These are phyloP conservation scores for Trypanosoma lewisi DNA, from an alignment of 208 protist genomes.

Conservation along the genomic window DNA sequence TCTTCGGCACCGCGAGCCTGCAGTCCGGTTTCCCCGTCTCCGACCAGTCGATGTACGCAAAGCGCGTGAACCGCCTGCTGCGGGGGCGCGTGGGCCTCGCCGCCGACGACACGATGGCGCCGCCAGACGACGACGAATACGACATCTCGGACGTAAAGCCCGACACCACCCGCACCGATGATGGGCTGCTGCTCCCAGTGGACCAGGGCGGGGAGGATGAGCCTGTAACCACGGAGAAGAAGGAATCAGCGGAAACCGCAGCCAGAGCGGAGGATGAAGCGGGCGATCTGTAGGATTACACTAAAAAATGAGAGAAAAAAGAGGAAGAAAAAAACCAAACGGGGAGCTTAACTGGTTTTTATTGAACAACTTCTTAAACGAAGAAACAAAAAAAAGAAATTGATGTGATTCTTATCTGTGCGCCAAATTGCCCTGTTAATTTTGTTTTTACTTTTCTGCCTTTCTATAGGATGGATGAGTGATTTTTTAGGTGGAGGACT, in stretches of 20 bases:
- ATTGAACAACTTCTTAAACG: background rate
- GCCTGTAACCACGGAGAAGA: background rate
- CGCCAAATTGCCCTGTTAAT: too few relatives aligned
- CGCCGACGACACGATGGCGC: constrained; percentile 60
- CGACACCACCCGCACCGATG: constrained; percentile 20
- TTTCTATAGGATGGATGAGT: too few relatives aligned
- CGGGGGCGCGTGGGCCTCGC: constrained; percentile 79
- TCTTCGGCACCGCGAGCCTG: constrained; percentile 96
- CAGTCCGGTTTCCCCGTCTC: constrained; percentile 92
- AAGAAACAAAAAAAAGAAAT: too few relatives aligned
- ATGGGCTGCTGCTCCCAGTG: constrained; percentile 28
- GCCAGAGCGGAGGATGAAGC: constrained; percentile 2
- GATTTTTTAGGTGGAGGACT: background rate
- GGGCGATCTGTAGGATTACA: constrained; percentile 16
- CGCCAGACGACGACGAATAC: constrained; percentile 76
- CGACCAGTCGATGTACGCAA: constrained; percentile 71
- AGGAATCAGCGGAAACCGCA: constrained; percentile 10
- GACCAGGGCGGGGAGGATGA: constrained; percentile 29
- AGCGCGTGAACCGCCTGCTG: constrained; percentile 89
- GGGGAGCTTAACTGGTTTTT: constrained; percentile 5
- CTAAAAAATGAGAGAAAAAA: constrained; percentile 19
- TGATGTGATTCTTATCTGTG: too few relatives aligned
- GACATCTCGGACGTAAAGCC: constrained; percentile 41
- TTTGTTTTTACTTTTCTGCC: too few relatives aligned
- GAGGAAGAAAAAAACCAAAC: constrained; percentile 11